Evolutionary conservation across 2,329 filamentous ascomycete species (phyloP), one percentile per base, ranked within the genome.

Genomic region (Diplodia scrobiculata): DNA sequence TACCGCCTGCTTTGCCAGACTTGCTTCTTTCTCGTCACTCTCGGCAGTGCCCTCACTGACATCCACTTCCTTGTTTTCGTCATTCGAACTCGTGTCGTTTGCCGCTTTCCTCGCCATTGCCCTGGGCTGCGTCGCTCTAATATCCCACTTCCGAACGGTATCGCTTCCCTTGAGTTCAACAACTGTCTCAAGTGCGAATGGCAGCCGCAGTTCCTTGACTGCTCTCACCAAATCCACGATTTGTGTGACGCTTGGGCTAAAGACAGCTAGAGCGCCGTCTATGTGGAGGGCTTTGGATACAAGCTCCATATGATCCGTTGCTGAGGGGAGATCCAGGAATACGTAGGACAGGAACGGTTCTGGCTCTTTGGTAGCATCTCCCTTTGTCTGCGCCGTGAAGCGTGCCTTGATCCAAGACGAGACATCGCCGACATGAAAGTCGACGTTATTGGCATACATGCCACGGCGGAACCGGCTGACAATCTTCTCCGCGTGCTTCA

Each of bases 181-280:
- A 0, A 87, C 84, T 52, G 80, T 83, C 47, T 89, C 87, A 9
- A 87, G 76, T 29, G 82, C 75, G 53, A 88, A 80, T 0, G 86
- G 85, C 63, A 91, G 78, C 2, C 76, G 77, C 13, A 84, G 78
- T 32, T 82, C 77, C 66, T 83, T 83, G 36, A 87, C 83, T 47
- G 80, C 75, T 53, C 83, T 78, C 32, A 88, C 79, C 67, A 88
- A 90, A 5, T 87, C 83, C 48, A 84, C 86, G 65, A 94, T 89
- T 75, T 94, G 91, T 10, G 90, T 92, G 67, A 95, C 87, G 71
- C 87, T 91, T 0, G 91, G 91, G 69, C 87, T 87, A 78, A 92
- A 95, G 1, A 92, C 82, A 14, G 89, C 81, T 36, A 94, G 79
- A 9, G 85, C 79, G 0, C 87, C 90, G 71, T 90, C 85, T 1